Base-by-base conservation (phyloP, 345 rosid genomes). In the Salix udensis region DNA sequence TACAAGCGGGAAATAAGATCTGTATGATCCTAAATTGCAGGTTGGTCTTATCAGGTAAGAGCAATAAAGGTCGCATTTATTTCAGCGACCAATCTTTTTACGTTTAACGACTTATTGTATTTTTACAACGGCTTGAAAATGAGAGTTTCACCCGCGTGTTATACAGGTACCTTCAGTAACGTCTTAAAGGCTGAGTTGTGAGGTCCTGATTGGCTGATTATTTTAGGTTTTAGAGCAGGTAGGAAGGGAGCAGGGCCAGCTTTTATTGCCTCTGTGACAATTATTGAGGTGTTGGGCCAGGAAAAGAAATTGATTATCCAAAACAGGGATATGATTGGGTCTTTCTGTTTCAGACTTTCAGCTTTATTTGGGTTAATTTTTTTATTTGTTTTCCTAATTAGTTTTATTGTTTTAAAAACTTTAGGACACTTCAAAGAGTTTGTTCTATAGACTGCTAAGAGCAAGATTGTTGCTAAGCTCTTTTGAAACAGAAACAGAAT, bases 61-160 rank as follows among this genome's bases (percentile, higher is more conserved):
- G 79, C 78, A 78, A 76, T 84, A 82, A 83, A 74, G 79, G 24
- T 55, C 64, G 82, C 82, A 80, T 80, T 83, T 61, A 74, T 74
- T 72, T 78, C 71, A 64, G 74, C 73, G 37, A 36, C 78, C 37
- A 78, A 2, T 79, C 74, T 24, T 65, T 79, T 83, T 73, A 76
- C 85, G 86, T 84, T 83, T 74, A 21, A 69, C 60, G 82, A 46
- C 68, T 55, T 68, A 24, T 76, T 78, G 72, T 73, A 42, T 69
- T 68, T 18, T 64, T 48, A 53, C 80, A 85, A 86, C 80, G 76
- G 84, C 77, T 68, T 40, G 82, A 81, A 74, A 79, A 71, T 76
- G 84, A 84, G 87, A 75, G 1, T 36, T 82, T 81, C 85, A 80
- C 75, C 74, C 73, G 85, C 89, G 84, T 80, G 84, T 83, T 77